Percentiles rank a stretch among this genome's conserved stretches.
Conservation (phyloP, 2,329 filamentous ascomycete genomes). For the Zarea fungicola region DNA sequence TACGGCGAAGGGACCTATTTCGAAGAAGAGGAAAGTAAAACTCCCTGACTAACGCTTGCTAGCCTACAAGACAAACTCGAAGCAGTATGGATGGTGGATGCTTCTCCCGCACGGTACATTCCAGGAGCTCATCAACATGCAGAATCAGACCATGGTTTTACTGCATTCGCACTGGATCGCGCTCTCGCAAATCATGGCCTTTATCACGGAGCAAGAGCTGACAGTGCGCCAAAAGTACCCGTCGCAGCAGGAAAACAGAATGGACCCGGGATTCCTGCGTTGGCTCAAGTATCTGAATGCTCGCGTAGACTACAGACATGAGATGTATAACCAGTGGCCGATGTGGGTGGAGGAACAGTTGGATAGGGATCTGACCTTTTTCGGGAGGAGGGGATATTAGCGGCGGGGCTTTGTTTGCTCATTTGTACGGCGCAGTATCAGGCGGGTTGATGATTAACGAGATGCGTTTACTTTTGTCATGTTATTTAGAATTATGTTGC, state of each 20-base stretch:
- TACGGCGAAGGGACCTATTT: constrained; percentile 21
- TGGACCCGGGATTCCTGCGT: constrained; percentile 40
- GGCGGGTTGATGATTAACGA: not conserved
- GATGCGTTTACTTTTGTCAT: not conserved
- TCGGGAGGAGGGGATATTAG: constrained; percentile 26
- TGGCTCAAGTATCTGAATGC: constrained; percentile 49
- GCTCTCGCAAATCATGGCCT: constrained; percentile 49
- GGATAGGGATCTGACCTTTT: constrained; percentile 39
- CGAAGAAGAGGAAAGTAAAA: no score
- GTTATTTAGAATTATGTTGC: no score
- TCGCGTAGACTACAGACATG: constrained; percentile 39
- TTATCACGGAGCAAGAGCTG: constrained; percentile 40
- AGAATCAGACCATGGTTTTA: constrained; percentile 41
- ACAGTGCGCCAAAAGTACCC: constrained; percentile 26
- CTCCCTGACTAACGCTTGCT: not conserved
- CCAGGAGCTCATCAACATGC: constrained; percentile 42
- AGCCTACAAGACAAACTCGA: constrained; percentile 47
- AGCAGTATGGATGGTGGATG: constrained; percentile 55
- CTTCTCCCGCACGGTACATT: constrained; percentile 49
- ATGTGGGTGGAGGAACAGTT: constrained; percentile 50
- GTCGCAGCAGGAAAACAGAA: constrained; percentile 17
- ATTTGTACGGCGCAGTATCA: not conserved
- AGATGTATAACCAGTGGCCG: constrained; percentile 47
- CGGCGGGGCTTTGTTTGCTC: no score
- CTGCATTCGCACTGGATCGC: constrained; percentile 51